Evolutionary conservation across 306 rosid species (phyloP).

Genomic region (Cucurbita ficifolia): DNA sequence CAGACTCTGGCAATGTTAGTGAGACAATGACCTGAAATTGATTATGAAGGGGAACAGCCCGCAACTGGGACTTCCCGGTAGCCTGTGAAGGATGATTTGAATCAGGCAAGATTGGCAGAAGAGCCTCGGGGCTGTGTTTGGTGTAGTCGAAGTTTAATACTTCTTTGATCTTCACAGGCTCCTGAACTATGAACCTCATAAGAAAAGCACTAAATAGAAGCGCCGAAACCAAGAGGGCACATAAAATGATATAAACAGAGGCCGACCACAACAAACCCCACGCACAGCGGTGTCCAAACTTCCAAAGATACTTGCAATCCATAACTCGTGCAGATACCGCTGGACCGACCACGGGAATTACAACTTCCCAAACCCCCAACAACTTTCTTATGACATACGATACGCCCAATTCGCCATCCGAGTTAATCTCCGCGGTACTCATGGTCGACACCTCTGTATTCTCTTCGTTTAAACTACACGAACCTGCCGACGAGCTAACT

Average conservation of each 20-base stretch:
- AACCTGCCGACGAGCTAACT: constrained; percentile 4
- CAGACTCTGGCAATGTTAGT: constrained; percentile 55
- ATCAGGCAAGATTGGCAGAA: constrained; percentile 37
- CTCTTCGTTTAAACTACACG: constrained; percentile 16
- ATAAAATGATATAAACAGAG: constrained; percentile 39
- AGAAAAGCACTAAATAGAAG: constrained; percentile 34
- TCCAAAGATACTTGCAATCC: constrained; percentile 35
- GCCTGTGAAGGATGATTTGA: not conserved
- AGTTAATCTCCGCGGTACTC: constrained; percentile 22
- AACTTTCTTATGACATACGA: constrained; percentile 19
- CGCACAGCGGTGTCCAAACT: constrained; percentile 32
- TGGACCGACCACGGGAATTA: constrained; percentile 15
- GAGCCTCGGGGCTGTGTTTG: constrained; percentile 52
- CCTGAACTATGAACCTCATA: constrained; percentile 35
- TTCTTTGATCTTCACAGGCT: constrained; percentile 44
- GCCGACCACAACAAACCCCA: constrained; percentile 56
- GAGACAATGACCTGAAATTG: constrained; percentile 31
- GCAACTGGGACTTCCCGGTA: constrained; percentile 6
- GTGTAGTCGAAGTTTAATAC: constrained; percentile 58
- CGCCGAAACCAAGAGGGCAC: constrained; percentile 34
- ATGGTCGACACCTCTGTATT: constrained; percentile 28
- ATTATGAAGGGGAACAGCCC: constrained; percentile 38
- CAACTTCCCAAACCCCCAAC: constrained; percentile 7
- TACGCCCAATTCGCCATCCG: constrained; percentile 15
- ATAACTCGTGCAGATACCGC: constrained; percentile 18